Evolutionary conservation across 495 filamentous ascomycete genomes (phyloP).

Genomic region (Aspergillus saccharolyticus): DNA sequence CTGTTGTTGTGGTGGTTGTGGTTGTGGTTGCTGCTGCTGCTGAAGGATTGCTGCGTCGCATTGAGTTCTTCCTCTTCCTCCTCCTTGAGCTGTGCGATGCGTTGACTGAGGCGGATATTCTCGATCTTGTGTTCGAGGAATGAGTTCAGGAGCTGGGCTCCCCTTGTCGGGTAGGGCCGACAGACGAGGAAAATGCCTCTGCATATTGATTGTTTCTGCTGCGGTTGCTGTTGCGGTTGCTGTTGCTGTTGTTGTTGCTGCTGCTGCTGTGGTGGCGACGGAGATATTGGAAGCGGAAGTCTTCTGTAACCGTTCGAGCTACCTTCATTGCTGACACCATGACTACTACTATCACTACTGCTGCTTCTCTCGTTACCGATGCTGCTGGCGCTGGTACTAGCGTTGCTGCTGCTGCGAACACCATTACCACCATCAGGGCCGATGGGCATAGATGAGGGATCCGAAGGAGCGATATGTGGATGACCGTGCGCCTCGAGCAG

Average conservation of each 20-base stretch:
- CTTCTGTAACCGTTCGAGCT: not conserved
- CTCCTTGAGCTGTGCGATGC: conserved; percentile 76
- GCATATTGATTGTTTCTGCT: conserved; percentile 43
- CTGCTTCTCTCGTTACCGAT: not conserved
- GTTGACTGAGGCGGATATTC: conserved; percentile 79
- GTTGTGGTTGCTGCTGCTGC: not conserved
- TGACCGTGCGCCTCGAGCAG: conserved; percentile 91
- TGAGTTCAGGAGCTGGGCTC: conserved; percentile 78
- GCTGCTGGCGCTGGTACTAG: conserved; percentile 21
- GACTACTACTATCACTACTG: conserved; percentile 4
- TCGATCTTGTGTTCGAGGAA: conserved; percentile 98
- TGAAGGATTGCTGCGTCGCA: conserved; percentile 14
- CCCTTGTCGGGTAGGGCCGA: conserved; percentile 85
- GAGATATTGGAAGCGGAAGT: conserved; percentile 39
- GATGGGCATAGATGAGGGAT: conserved; percentile 39
- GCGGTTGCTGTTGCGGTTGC: conserved; percentile 34
- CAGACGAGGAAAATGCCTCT: conserved; percentile 92
- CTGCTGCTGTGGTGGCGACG: not conserved
- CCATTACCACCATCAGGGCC: not conserved
- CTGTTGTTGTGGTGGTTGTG: conserved; percentile 2
- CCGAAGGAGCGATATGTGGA: conserved; percentile 59
- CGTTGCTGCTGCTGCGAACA: not conserved
- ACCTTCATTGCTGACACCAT: not conserved
- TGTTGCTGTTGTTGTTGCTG: conserved; percentile 42
- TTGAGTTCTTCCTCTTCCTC: conserved; percentile 80